Evolutionary conservation across 2,329 filamentous ascomycete species (phyloP), one percentile per base, ranked within the genome.

Genomic region (Onygena corvina): DNA sequence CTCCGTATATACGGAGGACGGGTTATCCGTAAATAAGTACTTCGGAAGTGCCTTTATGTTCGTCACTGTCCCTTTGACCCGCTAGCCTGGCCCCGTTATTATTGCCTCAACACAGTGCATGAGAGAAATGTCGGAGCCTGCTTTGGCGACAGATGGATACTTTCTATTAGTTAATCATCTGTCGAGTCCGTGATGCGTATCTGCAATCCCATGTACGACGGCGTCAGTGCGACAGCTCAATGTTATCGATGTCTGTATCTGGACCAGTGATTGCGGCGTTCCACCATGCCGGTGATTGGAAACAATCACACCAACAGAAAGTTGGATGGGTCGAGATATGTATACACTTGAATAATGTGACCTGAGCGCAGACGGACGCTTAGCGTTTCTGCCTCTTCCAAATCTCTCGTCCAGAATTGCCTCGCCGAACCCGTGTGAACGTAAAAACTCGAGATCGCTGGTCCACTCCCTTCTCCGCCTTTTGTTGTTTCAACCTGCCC

Each of bases 31-130:
- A n/a, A n/a, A n/a, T n/a, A n/a, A n/a, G n/a, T n/a, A n/a, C n/a
- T n/a, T n/a, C n/a, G n/a, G n/a, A n/a, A n/a, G n/a, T n/a, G n/a
- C n/a, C n/a, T n/a, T n/a, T n/a, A n/a, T n/a, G n/a, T n/a, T n/a
- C n/a, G n/a, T n/a, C n/a, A n/a, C n/a, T n/a, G n/a, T n/a, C n/a
- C 36, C 36, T 40, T 40, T 40, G 20, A 40, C 36, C 36, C 36
- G 36, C 36, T 40, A 12, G 36, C 36, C 36, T 21, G 36, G 36
- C 20, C 36, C 36, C 36, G n/a, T n/a, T n/a, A n/a, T n/a, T n/a
- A 23, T 40, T 23, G 18, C 20, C 9, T 40, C 36, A 40, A n/a
- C 36, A 40, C 36, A 40, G 36, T 21, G 9, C 36, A 40, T 21
- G 20, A 40, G 18, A 40, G 36, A 21, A 40, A 40, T 23, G 36